Percentiles rank a stretch among this genome's conserved stretches.
phyloP scores from a whole-genome alignment of 2,329 filamentous ascomycete species.

The Alternaria triticimaculans region DNA sequence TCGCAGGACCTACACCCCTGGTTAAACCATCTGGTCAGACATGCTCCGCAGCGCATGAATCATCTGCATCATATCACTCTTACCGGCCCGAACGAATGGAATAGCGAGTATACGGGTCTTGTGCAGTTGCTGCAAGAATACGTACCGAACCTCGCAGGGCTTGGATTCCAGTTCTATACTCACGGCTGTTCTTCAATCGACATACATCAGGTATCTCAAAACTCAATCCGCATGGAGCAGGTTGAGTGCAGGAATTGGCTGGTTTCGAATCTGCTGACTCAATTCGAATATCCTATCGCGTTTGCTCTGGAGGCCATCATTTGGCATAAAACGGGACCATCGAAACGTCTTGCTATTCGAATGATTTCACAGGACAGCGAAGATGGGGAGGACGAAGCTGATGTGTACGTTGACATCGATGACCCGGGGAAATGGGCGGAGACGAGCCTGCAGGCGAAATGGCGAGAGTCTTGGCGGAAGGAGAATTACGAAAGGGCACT shows the following conservation, averaged over 20 bases:
- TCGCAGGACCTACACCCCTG: background rate
- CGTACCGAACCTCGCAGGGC: background rate
- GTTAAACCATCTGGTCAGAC: background rate
- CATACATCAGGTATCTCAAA: background rate
- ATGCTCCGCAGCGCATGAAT: background rate
- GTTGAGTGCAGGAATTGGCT: background rate
- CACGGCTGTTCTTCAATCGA: background rate
- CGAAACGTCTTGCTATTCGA: background rate
- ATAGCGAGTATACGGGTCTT: background rate
- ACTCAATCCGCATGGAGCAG: background rate
- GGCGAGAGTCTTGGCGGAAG: background rate
- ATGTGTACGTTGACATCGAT: background rate
- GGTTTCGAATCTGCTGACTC: background rate
- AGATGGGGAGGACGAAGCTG: background rate
- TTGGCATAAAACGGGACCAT: background rate
- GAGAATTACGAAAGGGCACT: background rate
- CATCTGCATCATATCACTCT: background rate
- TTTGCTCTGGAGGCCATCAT: background rate
- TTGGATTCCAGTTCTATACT: background rate
- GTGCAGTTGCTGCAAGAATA: background rate
- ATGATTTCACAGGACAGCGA: background rate
- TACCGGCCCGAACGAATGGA: background rate
- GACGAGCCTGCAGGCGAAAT: background rate
- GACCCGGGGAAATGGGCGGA: background rate
- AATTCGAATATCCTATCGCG: background rate